Evolutionary conservation across 805 yeast species (phyloP).

Genomic region (Starmerella apicola): DNA sequence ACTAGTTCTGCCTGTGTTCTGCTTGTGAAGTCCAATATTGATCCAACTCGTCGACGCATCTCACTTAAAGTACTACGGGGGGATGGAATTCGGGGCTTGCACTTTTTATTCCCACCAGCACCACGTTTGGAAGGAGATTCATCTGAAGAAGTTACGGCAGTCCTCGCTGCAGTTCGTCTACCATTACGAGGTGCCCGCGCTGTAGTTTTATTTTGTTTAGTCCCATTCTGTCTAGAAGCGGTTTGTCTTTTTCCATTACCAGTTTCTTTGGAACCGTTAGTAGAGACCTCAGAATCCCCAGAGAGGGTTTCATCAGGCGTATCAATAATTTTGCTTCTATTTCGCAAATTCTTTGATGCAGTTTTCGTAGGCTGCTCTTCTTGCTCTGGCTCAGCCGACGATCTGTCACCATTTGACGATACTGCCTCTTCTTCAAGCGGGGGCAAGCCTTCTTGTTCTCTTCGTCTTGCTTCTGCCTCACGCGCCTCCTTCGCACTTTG

Average conservation of each 20-base stretch:
- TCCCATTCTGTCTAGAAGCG: not conserved
- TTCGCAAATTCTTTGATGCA: not conserved
- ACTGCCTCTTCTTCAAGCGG: not conserved
- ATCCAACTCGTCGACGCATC: slow-evolving; percentile 76
- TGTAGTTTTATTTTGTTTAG: not conserved
- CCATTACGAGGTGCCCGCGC: not conserved
- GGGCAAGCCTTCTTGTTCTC: slow-evolving; percentile 10
- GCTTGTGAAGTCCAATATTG: slow-evolving; percentile 82
- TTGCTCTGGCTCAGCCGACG: not conserved
- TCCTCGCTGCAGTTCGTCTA: not conserved
- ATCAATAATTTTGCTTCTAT: not conserved
- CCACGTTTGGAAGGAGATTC: slow-evolving; percentile 3
- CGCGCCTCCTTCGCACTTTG: slow-evolving; percentile 29
- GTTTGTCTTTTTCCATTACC: not conserved
- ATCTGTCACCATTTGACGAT: not conserved
- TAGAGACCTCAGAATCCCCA: no score
- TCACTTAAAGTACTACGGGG: slow-evolving; percentile 64
- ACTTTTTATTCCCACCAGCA: slow-evolving; percentile 4
- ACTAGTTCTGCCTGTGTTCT: slow-evolving; percentile 75
- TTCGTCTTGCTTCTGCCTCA: slow-evolving; percentile 16
- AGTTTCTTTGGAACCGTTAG: not conserved
- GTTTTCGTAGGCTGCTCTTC: no score
- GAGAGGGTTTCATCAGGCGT: not conserved
- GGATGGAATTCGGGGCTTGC: slow-evolving; percentile 63
- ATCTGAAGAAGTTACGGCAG: not conserved